Base-by-base conservation (phyloP, 768 basidiomycete species). In the Boletus vinaceobasis region DNA sequence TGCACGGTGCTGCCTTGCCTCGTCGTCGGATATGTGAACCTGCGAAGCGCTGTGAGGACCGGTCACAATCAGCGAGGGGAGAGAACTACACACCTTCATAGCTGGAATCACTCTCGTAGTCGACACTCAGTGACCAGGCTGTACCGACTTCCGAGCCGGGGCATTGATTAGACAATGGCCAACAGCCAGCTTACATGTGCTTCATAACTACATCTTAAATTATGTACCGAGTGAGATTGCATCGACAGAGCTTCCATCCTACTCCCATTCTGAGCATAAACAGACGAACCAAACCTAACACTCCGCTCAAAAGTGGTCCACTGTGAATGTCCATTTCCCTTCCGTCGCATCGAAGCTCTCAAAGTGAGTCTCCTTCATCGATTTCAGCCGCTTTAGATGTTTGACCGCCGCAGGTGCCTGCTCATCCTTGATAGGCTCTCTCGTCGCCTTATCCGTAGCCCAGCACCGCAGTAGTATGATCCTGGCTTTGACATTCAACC, bases 301-400 rank as follows among this genome's bases (percentile, higher is more conserved):
- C 17, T 40, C n/a, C 29, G 29, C 54, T 80, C 72, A 92, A 77
- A 98, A 99, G 75, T 96, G 93, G 67, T 93, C 86, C 58, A 98
- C 97, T 31, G 79, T 84, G 74, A 99, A 98, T 47, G 85, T 88
- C 96, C 96, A 98, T 71, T 82, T 86, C 48, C 97, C 97, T 63
- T 85, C 84, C 62, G 77, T 77, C 50, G 84, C 78, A 54, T 93
- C 87, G 70, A 90, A 98, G 64, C 73, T 74, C 67, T 90, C 85
- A 64, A 94, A 98, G 45, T 81, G 81, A 38, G 95, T 98, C 51
- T 88, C 86, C 68, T 86, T 86, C 81, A 95, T 93, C 50, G 77
- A 80, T 77, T 85, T 86, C 70, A 98, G 74, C 59, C 88, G 81
- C 73, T 90, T 92, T 64, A 94, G 59, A 62, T 91, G 86, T 60